Percentiles rank a stretch among this genome's conserved stretches.
These are phyloP conservation scores for Eimeria maxima DNA, from an alignment of 169 alveolate species.

Conservation along the genomic window DNA sequence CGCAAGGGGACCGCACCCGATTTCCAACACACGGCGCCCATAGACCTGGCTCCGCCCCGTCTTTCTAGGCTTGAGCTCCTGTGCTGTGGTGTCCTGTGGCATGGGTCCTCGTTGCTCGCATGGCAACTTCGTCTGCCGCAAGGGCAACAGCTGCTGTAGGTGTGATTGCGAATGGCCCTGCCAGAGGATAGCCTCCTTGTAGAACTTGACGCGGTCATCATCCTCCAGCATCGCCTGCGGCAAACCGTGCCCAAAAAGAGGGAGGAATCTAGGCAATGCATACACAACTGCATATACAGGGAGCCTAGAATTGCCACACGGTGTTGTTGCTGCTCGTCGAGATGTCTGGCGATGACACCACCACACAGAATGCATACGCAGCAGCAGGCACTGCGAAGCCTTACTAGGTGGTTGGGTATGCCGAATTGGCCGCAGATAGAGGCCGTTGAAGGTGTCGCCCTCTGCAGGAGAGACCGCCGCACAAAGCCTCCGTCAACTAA, in stretches of 20 bases:
- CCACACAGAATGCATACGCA: neutral
- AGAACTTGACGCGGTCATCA: constrained; percentile 71
- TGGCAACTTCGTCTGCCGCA: neutral
- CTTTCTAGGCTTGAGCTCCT: neutral
- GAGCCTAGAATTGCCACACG: neutral
- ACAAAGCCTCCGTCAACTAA: constrained; percentile 29
- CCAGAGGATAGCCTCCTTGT: constrained; percentile 66
- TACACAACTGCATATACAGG: neutral
- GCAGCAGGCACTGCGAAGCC: neutral
- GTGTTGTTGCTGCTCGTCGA: neutral
- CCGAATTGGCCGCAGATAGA: constrained; percentile 53
- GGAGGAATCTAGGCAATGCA: neutral
- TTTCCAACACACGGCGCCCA: constrained; percentile 89
- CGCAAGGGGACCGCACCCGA: constrained; percentile 93
- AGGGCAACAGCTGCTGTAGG: constrained; percentile 11
- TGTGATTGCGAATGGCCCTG: neutral
- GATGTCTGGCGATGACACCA: neutral
- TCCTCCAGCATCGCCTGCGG: constrained; percentile 78
- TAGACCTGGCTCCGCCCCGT: neutral
- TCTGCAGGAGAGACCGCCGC: constrained; percentile 49
- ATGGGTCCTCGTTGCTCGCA: neutral
- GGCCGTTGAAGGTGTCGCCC: constrained; percentile 43
- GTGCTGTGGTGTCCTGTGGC: neutral
- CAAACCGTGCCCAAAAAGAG: neutral
- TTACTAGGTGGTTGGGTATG: constrained; percentile 30